Percentiles rank a stretch among this genome's conserved stretches.
Conservation (phyloP, 305 asterid species). For the Galium porrigens region DNA sequence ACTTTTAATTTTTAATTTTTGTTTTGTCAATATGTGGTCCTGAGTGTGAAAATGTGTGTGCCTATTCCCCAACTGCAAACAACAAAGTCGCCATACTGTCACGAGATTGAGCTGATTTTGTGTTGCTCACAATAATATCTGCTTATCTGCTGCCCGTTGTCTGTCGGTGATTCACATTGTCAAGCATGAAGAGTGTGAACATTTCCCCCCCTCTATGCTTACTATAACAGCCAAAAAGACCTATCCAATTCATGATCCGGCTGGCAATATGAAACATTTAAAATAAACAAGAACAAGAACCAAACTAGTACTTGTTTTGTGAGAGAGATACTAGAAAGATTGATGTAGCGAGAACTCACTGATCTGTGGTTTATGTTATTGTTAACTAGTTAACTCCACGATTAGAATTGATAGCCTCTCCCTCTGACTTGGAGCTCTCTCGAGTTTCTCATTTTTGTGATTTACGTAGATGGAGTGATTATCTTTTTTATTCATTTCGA, state of each 20-base stretch:
- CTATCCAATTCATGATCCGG: background rate
- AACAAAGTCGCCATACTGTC: conserved; percentile 1
- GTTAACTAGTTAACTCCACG: background rate
- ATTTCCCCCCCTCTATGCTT: background rate
- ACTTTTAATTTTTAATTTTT: background rate
- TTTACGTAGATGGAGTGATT: conserved; percentile 6
- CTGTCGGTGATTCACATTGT: background rate
- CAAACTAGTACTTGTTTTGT: background rate
- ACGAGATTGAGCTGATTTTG: conserved; percentile 12
- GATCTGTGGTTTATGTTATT: background rate
- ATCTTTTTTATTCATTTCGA: conserved; percentile 5
- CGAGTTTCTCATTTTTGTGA: conserved; percentile 3
- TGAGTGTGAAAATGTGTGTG: background rate
- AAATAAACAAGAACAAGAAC: background rate
- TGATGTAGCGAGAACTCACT: no score
- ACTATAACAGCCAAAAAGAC: background rate
- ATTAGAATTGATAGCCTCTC: background rate
- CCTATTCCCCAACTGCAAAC: background rate
- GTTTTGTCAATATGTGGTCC: conserved; percentile 1
- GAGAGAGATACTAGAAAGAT: background rate
- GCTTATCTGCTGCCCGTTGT: background rate
- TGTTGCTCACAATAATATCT: background rate
- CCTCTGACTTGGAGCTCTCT: background rate
- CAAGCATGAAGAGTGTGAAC: conserved; percentile 1
- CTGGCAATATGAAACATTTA: background rate